Conservation (phyloP, 345 rosid genomes). For the Eucalyptus sideroxylon region DNA sequence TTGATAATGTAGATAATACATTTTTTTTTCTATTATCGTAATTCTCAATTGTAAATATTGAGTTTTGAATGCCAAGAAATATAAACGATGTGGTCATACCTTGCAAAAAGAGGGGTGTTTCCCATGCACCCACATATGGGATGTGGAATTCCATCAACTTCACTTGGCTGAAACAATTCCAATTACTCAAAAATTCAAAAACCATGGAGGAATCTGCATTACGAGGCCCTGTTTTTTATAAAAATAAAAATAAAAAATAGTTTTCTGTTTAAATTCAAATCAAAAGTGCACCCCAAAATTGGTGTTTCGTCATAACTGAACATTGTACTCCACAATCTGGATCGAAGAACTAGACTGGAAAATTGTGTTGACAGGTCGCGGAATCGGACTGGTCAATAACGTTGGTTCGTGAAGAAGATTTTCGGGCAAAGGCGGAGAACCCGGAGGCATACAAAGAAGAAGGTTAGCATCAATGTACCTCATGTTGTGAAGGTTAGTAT, state of each 20-base stretch:
- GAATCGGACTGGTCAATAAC: background rate
- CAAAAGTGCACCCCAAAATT: background rate
- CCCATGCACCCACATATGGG: no score
- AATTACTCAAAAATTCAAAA: accelerated
- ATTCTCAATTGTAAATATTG: no score
- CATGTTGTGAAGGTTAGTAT: background rate
- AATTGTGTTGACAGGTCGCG: background rate
- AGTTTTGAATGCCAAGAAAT: no score
- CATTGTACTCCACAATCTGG: background rate
- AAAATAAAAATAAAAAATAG: no score
- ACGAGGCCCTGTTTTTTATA: background rate
- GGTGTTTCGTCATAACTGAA: background rate
- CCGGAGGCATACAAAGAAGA: background rate
- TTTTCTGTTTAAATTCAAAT: background rate
- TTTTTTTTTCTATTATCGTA: no score
- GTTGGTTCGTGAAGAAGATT: no score
- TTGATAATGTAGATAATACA: no score
- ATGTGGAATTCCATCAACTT: no score
- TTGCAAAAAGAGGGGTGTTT: no score
- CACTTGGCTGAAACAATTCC: no score
- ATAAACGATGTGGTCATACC: accelerated
- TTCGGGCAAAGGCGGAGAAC: background rate
- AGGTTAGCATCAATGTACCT: background rate
- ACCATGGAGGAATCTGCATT: background rate
- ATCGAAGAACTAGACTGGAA: background rate